These are phyloP conservation scores for Quaeritorhiza haematococci DNA, from an alignment of 371 early-diverging fungal genomes.

Conservation along the genomic window DNA sequence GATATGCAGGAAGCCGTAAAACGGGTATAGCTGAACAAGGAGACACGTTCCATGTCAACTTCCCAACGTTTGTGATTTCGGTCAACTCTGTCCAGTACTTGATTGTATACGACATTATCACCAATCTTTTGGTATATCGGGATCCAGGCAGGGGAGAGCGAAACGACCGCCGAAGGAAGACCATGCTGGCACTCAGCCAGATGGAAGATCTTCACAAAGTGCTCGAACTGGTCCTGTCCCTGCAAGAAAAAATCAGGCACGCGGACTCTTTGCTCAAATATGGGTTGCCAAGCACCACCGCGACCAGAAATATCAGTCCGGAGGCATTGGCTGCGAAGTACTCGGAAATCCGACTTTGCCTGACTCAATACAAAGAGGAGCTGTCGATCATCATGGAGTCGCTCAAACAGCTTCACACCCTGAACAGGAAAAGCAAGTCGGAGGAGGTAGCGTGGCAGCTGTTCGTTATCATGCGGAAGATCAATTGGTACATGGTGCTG, in stretches of 20 bases:
- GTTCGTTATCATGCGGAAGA: constrained; percentile 32
- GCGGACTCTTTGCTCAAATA: constrained; percentile 27
- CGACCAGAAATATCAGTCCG: no score
- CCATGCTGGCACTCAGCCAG: constrained; percentile 64
- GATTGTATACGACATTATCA: constrained; percentile 65
- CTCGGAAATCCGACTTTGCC: no score
- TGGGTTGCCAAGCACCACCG: constrained; percentile 8
- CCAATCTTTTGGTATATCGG: constrained; percentile 72
- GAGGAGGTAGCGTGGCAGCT: constrained; percentile 27
- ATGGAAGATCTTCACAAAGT: constrained; percentile 29
- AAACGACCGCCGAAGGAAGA: constrained; percentile 63
- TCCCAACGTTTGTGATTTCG: constrained; percentile 62
- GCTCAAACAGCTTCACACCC: constrained; percentile 49
- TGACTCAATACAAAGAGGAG: constrained; percentile 49
- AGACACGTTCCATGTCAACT: constrained; percentile 57
- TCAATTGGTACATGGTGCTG: constrained; percentile 56
- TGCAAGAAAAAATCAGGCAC: constrained; percentile 62
- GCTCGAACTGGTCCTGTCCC: constrained; percentile 51
- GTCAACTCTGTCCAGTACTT: constrained; percentile 71
- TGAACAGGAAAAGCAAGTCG: constrained; percentile 34
- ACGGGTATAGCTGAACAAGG: constrained; percentile 21
- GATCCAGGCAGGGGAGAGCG: constrained; percentile 73
- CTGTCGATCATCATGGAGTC: constrained; percentile 69
- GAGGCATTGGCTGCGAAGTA: constrained; percentile 3
- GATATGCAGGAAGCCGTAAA: background rate